These are phyloP conservation scores for Xylariaceae sp. DNA, from an alignment of 2,329 filamentous ascomycete species.

Conservation along the genomic window DNA sequence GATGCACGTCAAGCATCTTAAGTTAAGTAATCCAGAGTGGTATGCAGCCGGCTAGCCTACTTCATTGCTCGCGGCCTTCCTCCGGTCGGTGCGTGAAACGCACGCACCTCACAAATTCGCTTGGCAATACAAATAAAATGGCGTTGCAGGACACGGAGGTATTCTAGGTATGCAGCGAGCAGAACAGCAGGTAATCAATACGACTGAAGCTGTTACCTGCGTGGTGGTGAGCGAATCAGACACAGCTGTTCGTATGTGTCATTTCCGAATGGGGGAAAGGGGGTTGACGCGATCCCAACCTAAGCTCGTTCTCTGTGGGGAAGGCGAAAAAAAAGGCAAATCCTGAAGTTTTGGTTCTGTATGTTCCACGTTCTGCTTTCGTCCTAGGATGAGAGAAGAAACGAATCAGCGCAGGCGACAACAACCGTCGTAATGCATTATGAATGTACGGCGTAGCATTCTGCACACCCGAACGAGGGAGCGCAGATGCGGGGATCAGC, in stretches of 20 bases:
- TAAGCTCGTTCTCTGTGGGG: background rate
- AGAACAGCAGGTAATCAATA: background rate
- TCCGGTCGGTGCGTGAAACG: background rate
- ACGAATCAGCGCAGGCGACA: background rate
- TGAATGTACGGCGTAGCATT: constrained; percentile 20
- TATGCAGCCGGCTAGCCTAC: background rate
- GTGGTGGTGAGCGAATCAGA: background rate
- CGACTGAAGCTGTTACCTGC: background rate
- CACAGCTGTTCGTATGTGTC: background rate
- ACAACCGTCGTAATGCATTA: constrained; percentile 9
- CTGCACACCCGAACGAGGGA: background rate
- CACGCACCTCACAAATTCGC: background rate
- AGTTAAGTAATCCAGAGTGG: background rate
- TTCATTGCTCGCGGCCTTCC: background rate
- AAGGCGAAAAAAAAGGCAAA: background rate
- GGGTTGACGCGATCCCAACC: background rate
- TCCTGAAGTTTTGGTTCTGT: background rate
- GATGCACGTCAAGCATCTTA: background rate
- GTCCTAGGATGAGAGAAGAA: background rate
- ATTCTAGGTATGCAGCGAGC: background rate
- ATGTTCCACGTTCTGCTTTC: background rate
- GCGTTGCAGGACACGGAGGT: background rate
- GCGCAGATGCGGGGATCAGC: constrained; percentile 14
- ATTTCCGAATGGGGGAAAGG: background rate
- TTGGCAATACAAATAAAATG: background rate